These are phyloP conservation scores for Botryotinia globosa DNA, from an alignment of 2,329 filamentous ascomycete genomes.

Conservation along the genomic window DNA sequence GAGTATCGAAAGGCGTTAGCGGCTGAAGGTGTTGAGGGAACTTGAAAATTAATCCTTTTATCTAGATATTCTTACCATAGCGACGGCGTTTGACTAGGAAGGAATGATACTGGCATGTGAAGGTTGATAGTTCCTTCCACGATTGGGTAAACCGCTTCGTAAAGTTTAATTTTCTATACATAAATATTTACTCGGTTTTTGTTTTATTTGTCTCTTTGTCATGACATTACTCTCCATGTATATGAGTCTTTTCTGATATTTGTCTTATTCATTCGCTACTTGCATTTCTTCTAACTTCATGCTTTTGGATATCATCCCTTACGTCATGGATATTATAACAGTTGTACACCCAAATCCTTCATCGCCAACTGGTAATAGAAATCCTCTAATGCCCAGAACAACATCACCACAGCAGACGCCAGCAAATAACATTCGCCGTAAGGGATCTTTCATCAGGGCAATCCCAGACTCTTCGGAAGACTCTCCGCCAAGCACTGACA, in stretches of 20 bases:
- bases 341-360: constrained; percentile 20
- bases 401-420: constrained; percentile 24
- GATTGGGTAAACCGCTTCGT: not conserved
- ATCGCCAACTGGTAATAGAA: constrained; percentile 21
- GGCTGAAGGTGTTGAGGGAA: constrained; percentile 48
- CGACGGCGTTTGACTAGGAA: constrained; percentile 31
- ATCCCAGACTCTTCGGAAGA: constrained; percentile 41
- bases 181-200: not conserved
- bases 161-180: constrained; percentile 7
- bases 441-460: constrained; percentile 34
- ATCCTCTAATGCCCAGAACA: constrained; percentile 23
- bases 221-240: not conserved
- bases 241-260: constrained; percentile 12
- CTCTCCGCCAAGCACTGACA: constrained; percentile 38
- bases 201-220: not conserved
- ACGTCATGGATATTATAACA: constrained; percentile 27
- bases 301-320: constrained; percentile 25
- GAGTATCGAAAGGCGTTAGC: constrained; percentile 70
- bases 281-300: constrained; percentile 10
- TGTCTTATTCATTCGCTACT: constrained; percentile 10
- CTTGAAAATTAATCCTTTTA: constrained; percentile 19
- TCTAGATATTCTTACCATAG: constrained; percentile 27
- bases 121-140: not conserved
- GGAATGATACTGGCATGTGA: constrained; percentile 24
- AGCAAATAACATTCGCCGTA: constrained; percentile 36